These are phyloP conservation scores for Aeminium ludgeri DNA, from an alignment of 495 filamentous ascomycete genomes.

Conservation along the genomic window DNA sequence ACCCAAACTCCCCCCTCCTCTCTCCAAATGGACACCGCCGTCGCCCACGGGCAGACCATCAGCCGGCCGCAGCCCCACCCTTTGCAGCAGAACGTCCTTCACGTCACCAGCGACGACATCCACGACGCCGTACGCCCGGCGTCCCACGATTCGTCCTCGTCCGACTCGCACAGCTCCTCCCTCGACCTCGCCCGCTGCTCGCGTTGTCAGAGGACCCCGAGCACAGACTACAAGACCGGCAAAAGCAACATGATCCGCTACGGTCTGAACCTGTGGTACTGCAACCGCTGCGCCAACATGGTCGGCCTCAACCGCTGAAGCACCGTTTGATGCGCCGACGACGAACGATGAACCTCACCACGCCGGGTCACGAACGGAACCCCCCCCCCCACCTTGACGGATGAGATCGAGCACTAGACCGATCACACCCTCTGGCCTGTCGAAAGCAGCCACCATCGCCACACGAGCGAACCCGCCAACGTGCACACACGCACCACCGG, in stretches of 20 bases:
- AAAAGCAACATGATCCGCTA: slow-evolving; percentile 17
- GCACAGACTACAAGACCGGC: slow-evolving; percentile 10
- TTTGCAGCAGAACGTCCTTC: slow-evolving; percentile 14
- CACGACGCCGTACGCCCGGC: background rate
- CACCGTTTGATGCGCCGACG: too few relatives aligned
- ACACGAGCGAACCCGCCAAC: too few relatives aligned
- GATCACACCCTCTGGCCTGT: too few relatives aligned
- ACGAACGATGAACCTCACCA: too few relatives aligned
- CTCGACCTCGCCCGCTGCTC: slow-evolving; percentile 14
- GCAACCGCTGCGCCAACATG: slow-evolving; percentile 14
- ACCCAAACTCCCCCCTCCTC: background rate
- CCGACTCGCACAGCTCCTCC: slow-evolving; percentile 1
- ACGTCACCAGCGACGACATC: slow-evolving; percentile 13
- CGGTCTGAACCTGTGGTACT: slow-evolving; percentile 17
- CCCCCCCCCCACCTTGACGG: too few relatives aligned
- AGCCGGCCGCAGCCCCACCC: slow-evolving; percentile 11
- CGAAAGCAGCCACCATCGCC: too few relatives aligned
- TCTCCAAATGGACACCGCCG: slow-evolving; percentile 12
- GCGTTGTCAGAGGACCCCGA: slow-evolving; percentile 13
- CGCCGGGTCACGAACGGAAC: too few relatives aligned
- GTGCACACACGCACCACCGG: too few relatives aligned
- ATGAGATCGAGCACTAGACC: too few relatives aligned
- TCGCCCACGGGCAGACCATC: slow-evolving; percentile 2
- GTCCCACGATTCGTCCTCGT: background rate
- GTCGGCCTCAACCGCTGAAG: slow-evolving; percentile 15